Base-by-base conservation (phyloP, 2,329 filamentous ascomycete genomes). In the Blastomyces silverae region DNA sequence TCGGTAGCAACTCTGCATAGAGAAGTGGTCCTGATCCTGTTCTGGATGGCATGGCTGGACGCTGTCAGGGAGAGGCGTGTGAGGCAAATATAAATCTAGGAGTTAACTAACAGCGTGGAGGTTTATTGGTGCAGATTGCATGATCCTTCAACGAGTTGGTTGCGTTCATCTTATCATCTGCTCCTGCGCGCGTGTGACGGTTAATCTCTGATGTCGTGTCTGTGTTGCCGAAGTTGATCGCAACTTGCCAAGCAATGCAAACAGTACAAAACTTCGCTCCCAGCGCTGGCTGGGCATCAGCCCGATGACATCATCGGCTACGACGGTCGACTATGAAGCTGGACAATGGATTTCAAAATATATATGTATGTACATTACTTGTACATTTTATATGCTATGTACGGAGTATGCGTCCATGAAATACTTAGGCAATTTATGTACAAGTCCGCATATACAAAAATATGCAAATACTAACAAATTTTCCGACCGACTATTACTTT, bases 1-100 rank as follows among this genome's bases (percentile, higher is more conserved):
- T 82, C 46, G 84, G 79, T 48, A 87, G 76, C 20, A 85, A 79
- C 72, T 88, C 85, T 31, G 84, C 83, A 68, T 87, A 86, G 17
- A 87, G 76, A 53, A 77, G 74, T 6, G 81, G 73, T 20, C 68
- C 57, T 17, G 57, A 20, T 44, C 64, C 10, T 13, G 50, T 44
- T 63, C 34, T 17, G 48, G 44, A 50, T 37, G 64, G 8, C 64
- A 65, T 65, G 31, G 37, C 60, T 25, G 28, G 22, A 59, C 17
- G 17, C 5, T 22, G 37, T 2, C 1, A 2, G 31, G 31, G 7
- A n/a, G 31, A 22, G 53, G 20, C 22, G 4, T 11, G 20, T 20
- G 17, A 37, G 11, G 11, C 3, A 20, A 39, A 57, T 10, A 17
- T n/a, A 34, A 37, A 37, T 6, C 31, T 8, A 10, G 10, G 10